Percentiles rank a stretch among this genome's conserved stretches.
Evolutionary conservation across 805 yeast species (phyloP).

Genomic region (Diddensiella santjacobensis): DNA sequence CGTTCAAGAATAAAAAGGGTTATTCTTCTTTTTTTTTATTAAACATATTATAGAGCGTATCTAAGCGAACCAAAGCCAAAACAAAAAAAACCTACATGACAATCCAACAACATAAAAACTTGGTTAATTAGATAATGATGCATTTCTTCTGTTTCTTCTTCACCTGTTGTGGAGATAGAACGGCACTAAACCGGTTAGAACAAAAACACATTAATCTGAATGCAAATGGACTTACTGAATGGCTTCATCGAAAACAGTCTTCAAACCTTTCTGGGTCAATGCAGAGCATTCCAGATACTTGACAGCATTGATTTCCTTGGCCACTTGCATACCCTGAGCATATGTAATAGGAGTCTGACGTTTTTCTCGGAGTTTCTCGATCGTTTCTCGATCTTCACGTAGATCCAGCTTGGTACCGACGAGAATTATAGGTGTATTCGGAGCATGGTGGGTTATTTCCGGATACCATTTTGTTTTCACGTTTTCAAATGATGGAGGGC

Average conservation of each 20-base stretch:
- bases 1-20: not conserved
- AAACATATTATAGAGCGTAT: too few relatives aligned
- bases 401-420: slow-evolving; percentile 89
- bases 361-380: slow-evolving; percentile 56
- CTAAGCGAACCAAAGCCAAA: too few relatives aligned
- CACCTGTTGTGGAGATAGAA: slow-evolving; percentile 38
- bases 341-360: slow-evolving; percentile 58
- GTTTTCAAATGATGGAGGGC: slow-evolving; percentile 75
- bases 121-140: slow-evolving; percentile 38
- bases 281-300: slow-evolving; percentile 87
- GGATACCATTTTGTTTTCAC: slow-evolving; percentile 82
- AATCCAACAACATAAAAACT: not conserved
- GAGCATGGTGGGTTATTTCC: slow-evolving; percentile 80
- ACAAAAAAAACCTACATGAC: slow-evolving; percentile 1
- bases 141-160: slow-evolving; percentile 49
- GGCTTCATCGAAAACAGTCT: slow-evolving; percentile 79
- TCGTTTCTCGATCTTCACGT: slow-evolving; percentile 74
- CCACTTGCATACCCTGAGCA: slow-evolving; percentile 61
- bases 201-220: not conserved
- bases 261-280: slow-evolving; percentile 81
- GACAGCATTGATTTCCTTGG: slow-evolving; percentile 67
- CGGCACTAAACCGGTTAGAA: slow-evolving; percentile 35
- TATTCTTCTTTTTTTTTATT: too few relatives aligned
- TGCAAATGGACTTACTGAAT: slow-evolving; percentile 40
- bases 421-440: slow-evolving; percentile 60